Evolutionary conservation across 106 monocot species (phyloP), one percentile per base, ranked within the genome.

Genomic region (Allium fistulosum): DNA sequence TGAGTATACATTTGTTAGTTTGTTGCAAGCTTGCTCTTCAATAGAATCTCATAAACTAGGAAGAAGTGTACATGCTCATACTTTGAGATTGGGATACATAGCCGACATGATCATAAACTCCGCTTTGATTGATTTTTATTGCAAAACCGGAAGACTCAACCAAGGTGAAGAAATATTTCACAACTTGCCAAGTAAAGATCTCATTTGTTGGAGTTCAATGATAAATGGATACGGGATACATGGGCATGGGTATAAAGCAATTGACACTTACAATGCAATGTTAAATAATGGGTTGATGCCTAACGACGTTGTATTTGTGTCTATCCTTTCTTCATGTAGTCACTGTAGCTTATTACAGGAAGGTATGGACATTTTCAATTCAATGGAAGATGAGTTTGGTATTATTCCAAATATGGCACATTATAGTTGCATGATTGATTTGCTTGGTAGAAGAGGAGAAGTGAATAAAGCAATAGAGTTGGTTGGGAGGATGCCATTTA

Each of bases 171-270:
- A 50, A 48, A 61, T 83, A 64, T 87, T 87, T 47, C 47, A n/a
- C n/a, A 72, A 14, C 2, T 27, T 80, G 4, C 11, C 72, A 49
- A 47, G 26, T 17, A 83, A 62, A 63, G 82, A 87, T 59, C 65
- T 77, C 46, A 77, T 87, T 7, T 80, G 71, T 66, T 87, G 83
- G 80, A 80, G 87, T 60, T 80, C 87, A 49, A 80, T 87, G 82
- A 87, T 87, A 49, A 74, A 87, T 53, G 87, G 87, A 6, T 83
- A 80, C 71, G 86, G 82, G 18, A 71, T 77, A 14, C 82, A 86
- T 71, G 86, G 86, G 15, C 27, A 17, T 8, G 86, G 79, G 55
- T 70, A 77, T 59, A 65, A 73, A 48, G 81, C 86, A 17, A 64
- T 86, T 4, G 9, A 68, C 51, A 69, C 67, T 28, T 82, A 77